phyloP scores from a whole-genome alignment of 2,329 filamentous ascomycete genomes.

The Orbilia oligospora region DNA sequence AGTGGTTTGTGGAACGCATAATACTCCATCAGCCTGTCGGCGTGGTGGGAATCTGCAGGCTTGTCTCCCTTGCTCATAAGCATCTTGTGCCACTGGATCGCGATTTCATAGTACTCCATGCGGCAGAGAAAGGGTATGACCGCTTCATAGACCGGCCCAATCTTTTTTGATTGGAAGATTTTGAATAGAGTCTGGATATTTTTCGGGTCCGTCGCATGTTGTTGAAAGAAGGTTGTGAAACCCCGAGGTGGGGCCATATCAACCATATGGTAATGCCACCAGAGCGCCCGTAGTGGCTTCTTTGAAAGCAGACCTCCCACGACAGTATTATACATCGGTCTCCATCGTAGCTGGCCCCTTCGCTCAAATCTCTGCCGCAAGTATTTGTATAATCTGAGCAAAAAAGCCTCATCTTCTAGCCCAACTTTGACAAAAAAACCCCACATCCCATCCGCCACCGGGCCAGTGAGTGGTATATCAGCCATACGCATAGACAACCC shows the following conservation, averaged over 20 bases:
- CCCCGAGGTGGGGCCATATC: slow-evolving; percentile 45
- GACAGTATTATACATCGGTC: slow-evolving; percentile 61
- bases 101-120: slow-evolving; percentile 53
- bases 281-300: slow-evolving; percentile 49
- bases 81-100: slow-evolving; percentile 62
- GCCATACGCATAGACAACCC: slow-evolving; percentile 61
- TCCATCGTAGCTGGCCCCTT: slow-evolving; percentile 43
- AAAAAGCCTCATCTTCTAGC: slow-evolving; percentile 59
- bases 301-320: slow-evolving; percentile 59
- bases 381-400: slow-evolving; percentile 62
- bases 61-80: slow-evolving; percentile 61
- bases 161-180: slow-evolving; percentile 42
- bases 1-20: slow-evolving; percentile 60
- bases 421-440: slow-evolving; percentile 60
- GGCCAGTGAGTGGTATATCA: slow-evolving; percentile 61
- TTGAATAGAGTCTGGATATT: slow-evolving; percentile 30
- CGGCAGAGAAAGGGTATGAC: slow-evolving; percentile 62
- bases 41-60: slow-evolving; percentile 59
- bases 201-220: slow-evolving; percentile 20
- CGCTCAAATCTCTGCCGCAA: slow-evolving; percentile 51
- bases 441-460: slow-evolving; percentile 62
- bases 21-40: slow-evolving; percentile 61
- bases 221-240: slow-evolving; percentile 59
- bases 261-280: slow-evolving; percentile 62
- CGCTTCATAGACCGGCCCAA: slow-evolving; percentile 49